Evolutionary conservation across 306 rosid genomes (phyloP), one percentile per base, ranked within the genome.

Genomic region (Fragaria ananassa): DNA sequence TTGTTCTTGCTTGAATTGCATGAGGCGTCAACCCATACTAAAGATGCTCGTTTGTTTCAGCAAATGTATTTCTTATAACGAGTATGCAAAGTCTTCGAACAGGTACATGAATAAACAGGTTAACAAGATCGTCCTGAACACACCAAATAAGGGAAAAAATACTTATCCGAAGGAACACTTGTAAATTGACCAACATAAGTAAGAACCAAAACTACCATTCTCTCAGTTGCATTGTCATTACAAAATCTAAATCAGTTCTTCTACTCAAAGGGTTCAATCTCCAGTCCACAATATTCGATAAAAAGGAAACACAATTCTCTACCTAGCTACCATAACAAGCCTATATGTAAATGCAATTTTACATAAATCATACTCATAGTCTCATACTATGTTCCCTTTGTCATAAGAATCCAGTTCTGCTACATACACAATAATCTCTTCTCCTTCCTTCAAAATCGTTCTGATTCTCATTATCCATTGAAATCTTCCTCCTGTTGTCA

Each of bases 321-420:
- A 64, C 46, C 46, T 17, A 18, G 4, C 10, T 18, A 64, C 7
- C 10, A 35, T 8, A 18, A 6, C 13, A 34, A 34, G 10, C 23
- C 45, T 64, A 15, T 10, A 0, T 2, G 49, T 2, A 4, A 18
- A 51, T 14, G 41, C 18, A 53, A 10, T 74, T 15, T 9, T 27
- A 66, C 45, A 58, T 3, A 34, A 17, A 60, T 19, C 46, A 61
- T 2, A 25, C 25, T 23, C 25, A 23, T 23, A 23, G 25, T 23
- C n/a, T 61, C 67, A 85, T 58, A 76, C 88, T 37, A 75, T 5
- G 66, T 68, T 66, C 34, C 23, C 83, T 19, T 17, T 53, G 70
- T 78, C 74, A 27, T n/a, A n/a, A 19, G 70, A 17, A 45, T 46
- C 4, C 35, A 19, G 42, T 25, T 25, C 73, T 21, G 51, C 73